Evolutionary conservation across 1,284 basidiomycete species (phyloP).

Genomic region (Fomitopsis betulina): DNA sequence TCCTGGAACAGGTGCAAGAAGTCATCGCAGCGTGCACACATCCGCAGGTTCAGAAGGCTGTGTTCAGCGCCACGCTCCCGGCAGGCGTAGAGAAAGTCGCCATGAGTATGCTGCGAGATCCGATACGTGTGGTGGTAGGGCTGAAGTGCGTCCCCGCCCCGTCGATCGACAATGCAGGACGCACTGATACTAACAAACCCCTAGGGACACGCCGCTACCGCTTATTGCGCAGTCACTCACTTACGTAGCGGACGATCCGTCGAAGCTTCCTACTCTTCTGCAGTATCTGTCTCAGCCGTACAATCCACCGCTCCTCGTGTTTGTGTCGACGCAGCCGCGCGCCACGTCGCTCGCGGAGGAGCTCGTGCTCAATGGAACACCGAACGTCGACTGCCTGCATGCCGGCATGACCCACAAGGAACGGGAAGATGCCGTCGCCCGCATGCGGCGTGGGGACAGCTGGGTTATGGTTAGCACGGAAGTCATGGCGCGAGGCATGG

Average conservation of each 20-base stretch:
- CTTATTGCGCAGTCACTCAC: slow-evolving; percentile 85
- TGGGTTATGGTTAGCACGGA: slow-evolving; percentile 95
- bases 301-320: slow-evolving; percentile 89
- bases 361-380: slow-evolving; percentile 77
- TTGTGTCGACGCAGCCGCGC: slow-evolving; percentile 90
- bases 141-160: slow-evolving; percentile 65
- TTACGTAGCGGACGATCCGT: slow-evolving; percentile 90
- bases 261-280: slow-evolving; percentile 85
- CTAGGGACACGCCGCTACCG: slow-evolving; percentile 44
- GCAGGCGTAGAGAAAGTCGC: slow-evolving; percentile 86
- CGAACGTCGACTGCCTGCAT: slow-evolving; percentile 90
- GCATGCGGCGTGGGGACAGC: slow-evolving; percentile 84
- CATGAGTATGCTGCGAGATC: slow-evolving; percentile 77
- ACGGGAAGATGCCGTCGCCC: slow-evolving; percentile 79
- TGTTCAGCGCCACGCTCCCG: slow-evolving; percentile 94
- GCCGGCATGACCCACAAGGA: slow-evolving; percentile 85
- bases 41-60: slow-evolving; percentile 75
- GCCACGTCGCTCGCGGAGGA: slow-evolving; percentile 89
- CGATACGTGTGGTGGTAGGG: slow-evolving; percentile 90
- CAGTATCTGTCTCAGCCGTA: slow-evolving; percentile 73
- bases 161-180: neutral
- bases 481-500: slow-evolving; percentile 95
- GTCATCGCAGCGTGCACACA: slow-evolving; percentile 82
- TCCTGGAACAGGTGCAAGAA: slow-evolving; percentile 86
- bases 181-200: slow-evolving; percentile 2